Evolutionary conservation across 352 stramenopile species (phyloP).

Genomic region (Thalassiosira oceanica): DNA sequence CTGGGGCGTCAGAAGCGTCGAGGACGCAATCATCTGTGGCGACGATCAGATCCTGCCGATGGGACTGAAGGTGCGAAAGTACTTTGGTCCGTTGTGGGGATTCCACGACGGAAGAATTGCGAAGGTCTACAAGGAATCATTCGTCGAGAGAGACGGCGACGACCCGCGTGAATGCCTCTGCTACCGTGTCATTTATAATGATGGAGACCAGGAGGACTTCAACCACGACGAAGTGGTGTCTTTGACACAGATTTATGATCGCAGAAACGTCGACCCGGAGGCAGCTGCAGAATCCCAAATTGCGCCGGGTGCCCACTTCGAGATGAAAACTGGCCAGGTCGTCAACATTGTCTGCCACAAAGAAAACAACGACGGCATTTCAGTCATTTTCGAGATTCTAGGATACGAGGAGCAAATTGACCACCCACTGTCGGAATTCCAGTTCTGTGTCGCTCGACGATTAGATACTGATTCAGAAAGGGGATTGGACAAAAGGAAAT

Average conservation of each 20-base stretch:
- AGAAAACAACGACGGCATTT: too few species aligned
- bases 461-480: not conserved
- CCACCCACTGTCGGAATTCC: too few species aligned
- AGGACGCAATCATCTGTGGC: constrained; percentile 45
- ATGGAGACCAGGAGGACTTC: constrained; percentile 50
- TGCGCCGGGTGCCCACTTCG: constrained; percentile 17
- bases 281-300: constrained; percentile 20
- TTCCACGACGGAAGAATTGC: constrained; percentile 54
- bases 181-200: constrained; percentile 46
- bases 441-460: too few species aligned
- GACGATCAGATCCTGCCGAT: constrained; percentile 36
- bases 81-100: constrained; percentile 15
- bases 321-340: constrained; percentile 26
- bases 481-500: not conserved
- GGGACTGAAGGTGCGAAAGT: constrained; percentile 21
- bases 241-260: constrained; percentile 43
- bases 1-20: constrained; percentile 39
- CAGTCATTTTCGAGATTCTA: too few species aligned
- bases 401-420: too few species aligned
- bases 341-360: too few species aligned
- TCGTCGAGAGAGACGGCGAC: constrained; percentile 10
- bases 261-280: constrained; percentile 21
- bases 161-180: constrained; percentile 29
- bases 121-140: constrained; percentile 26
- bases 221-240: constrained; percentile 42